Evolutionary conservation across 2,329 filamentous ascomycete species (phyloP).

Genomic region (Sporothrix sp.): DNA sequence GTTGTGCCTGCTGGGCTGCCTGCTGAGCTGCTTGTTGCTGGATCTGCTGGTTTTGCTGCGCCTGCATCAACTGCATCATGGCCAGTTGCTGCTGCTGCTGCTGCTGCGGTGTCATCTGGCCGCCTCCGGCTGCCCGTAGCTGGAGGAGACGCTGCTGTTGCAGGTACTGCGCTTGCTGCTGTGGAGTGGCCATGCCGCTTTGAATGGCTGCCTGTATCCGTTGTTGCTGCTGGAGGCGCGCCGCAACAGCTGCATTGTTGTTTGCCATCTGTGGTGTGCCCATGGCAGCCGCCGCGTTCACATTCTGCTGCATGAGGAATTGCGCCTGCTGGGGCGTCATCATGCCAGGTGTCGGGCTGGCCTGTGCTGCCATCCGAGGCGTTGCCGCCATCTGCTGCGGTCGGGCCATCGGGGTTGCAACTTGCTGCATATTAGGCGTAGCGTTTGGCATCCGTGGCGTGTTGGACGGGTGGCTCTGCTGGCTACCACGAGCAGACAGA

Average conservation of each 20-base stretch:
- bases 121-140: conserved; percentile 28
- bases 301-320: conserved; percentile 41
- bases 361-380: conserved; percentile 41
- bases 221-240: conserved; percentile 36
- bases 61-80: conserved; percentile 27
- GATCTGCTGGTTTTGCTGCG: conserved; percentile 5
- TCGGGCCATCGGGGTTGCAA: conserved; percentile 47
- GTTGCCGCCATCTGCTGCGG: conserved; percentile 40
- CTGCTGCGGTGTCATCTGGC: conserved; percentile 17
- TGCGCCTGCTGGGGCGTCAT: conserved; percentile 42
- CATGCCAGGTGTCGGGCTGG: conserved; percentile 50
- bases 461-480: conserved; percentile 55
- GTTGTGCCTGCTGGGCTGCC: background rate
- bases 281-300: conserved; percentile 24
- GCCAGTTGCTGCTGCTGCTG: conserved; percentile 22
- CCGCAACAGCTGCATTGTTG: conserved; percentile 27
- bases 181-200: conserved; percentile 31
- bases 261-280: conserved; percentile 27
- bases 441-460: conserved; percentile 53
- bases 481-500: conserved; percentile 55
- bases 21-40: conserved; percentile 6
- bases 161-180: conserved; percentile 15
- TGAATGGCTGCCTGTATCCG: conserved; percentile 20
- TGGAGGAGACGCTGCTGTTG: conserved; percentile 24
- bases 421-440: conserved; percentile 49